Percentiles rank a stretch among this genome's conserved stretches.
Evolutionary conservation across 306 rosid genomes (phyloP).

Genomic region (Cucurbita argyrosperma): DNA sequence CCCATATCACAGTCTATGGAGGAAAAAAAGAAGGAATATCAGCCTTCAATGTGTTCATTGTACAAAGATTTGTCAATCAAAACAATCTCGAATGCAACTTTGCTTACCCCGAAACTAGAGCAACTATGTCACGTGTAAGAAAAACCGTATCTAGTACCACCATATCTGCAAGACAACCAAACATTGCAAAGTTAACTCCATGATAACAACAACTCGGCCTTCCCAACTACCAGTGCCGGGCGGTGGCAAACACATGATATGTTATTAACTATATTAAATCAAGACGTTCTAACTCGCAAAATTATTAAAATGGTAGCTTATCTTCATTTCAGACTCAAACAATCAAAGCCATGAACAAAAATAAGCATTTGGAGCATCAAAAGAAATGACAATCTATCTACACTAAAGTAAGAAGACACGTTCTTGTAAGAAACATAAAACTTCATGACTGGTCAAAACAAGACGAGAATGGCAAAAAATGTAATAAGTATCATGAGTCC

Average conservation of each 20-base stretch:
- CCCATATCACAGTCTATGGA: conserved; percentile 45
- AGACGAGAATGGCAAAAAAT: background rate
- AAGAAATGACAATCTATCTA: background rate
- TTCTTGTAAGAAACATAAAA: background rate
- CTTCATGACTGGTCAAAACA: background rate
- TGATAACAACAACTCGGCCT: background rate
- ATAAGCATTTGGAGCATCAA: background rate
- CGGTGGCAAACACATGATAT: background rate
- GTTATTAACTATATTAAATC: background rate
- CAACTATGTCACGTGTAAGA: background rate
- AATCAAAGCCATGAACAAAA: background rate
- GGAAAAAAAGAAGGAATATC: background rate
- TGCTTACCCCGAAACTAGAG: conserved; percentile 10
- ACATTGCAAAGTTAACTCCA: conserved; percentile 16
- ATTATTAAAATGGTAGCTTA: background rate
- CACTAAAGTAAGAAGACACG: background rate
- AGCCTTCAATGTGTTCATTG: conserved; percentile 15
- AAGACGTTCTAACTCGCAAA: background rate
- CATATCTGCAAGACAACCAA: conserved; percentile 3
- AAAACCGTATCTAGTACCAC: background rate
- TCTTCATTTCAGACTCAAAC: background rate
- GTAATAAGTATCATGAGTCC: background rate
- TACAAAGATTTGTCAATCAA: conserved; percentile 13
- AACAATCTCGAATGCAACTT: background rate
- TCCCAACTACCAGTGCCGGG: background rate